A percentile compares a stretch with the other conserved stretches of the same genome.
phyloP scores from a whole-genome alignment of 2,329 filamentous ascomycete species.

The Arthrocladium fulminans region DNA sequence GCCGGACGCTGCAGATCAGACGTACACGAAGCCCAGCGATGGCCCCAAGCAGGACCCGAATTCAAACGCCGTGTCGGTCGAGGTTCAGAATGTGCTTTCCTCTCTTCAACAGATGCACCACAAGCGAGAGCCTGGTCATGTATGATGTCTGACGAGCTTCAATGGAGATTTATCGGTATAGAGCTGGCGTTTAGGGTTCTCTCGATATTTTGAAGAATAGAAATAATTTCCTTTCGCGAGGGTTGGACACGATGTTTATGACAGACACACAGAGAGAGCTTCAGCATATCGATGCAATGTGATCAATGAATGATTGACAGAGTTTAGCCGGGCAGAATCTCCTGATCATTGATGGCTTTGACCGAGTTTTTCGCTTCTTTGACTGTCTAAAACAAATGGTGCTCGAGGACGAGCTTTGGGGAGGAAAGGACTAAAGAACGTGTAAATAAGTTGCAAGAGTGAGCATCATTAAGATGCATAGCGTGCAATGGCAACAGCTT shows the following conservation, averaged over 20 bases:
- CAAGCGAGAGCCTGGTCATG: neutral
- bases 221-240: conserved; percentile 9
- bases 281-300: too few species aligned
- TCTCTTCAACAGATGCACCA: conserved; percentile 6
- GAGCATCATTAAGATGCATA: neutral
- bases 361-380: conserved; percentile 5
- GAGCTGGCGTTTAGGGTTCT: neutral
- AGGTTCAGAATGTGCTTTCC: conserved; percentile 5
- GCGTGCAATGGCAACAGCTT: conserved; percentile 6
- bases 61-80: neutral
- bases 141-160: neutral
- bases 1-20: neutral
- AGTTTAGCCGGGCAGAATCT: too few species aligned
- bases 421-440: neutral
- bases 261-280: neutral
- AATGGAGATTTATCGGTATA: neutral
- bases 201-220: neutral
- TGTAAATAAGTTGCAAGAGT: neutral
- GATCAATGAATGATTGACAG: too few species aligned
- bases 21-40: neutral
- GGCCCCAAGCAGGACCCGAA: neutral
- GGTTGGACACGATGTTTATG: conserved; percentile 9
- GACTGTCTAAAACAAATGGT: neutral
- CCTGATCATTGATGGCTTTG: neutral
- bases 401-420: neutral